These are phyloP conservation scores for Sequoia sempervirens DNA, from an alignment of 75 land plant species.

Conservation along the genomic window DNA sequence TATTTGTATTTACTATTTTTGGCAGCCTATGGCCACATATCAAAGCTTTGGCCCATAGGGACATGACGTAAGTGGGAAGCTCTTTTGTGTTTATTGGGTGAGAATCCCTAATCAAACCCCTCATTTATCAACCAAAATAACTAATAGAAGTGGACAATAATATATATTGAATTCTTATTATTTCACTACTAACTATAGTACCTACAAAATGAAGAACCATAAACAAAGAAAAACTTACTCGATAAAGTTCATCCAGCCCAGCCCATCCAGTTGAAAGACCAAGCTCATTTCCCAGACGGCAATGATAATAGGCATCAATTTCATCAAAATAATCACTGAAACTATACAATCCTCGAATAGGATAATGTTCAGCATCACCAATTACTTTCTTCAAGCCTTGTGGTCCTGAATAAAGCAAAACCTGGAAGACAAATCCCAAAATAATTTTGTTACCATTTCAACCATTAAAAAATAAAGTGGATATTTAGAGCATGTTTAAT, in stretches of 20 bases:
- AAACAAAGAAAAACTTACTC: conserved; percentile 16
- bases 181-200: not conserved
- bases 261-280: conserved; percentile 53
- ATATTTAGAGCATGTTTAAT: not conserved
- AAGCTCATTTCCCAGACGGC: conserved; percentile 30
- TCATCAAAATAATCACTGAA: conserved; percentile 35
- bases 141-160: not conserved
- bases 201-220: not conserved
- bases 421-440: conserved; percentile 14
- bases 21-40: no score
- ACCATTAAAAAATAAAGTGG: not conserved
- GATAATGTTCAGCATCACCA: conserved; percentile 33
- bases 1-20: no score
- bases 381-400: conserved; percentile 28
- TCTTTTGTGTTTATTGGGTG: no score
- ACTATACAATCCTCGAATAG: conserved; percentile 41
- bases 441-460: not conserved
- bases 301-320: conserved; percentile 42
- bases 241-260: conserved; percentile 30
- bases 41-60: no score
- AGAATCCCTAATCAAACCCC: no score
- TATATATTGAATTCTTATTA: not conserved
- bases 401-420: conserved; percentile 16
- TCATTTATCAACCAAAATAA: not conserved
- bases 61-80: no score